A percentile compares a stretch with the other conserved stretches of the same genome.
Conservation (phyloP, 768 basidiomycete genomes). For the Mycena maculata region DNA sequence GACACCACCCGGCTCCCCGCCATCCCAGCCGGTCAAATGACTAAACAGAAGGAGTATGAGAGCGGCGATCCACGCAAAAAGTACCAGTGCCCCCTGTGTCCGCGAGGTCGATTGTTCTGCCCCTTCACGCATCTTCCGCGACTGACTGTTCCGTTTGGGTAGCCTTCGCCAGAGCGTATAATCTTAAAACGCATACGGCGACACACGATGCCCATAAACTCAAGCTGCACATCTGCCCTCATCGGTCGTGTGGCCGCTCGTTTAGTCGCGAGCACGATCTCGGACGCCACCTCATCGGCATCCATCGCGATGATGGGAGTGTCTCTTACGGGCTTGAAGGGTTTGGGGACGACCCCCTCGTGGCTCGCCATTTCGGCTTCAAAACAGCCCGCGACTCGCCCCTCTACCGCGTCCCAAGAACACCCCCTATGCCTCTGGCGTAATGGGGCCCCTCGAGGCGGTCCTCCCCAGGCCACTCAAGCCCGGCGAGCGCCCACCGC, state of each 20-base stretch:
- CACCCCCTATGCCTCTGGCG: no score
- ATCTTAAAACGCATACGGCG: conserved; percentile 94
- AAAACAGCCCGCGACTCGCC: no score
- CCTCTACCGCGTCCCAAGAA: no score
- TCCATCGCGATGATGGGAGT: conserved; percentile 76
- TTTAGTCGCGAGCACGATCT: conserved; percentile 96
- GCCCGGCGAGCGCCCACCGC: no score
- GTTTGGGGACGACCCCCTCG: no score
- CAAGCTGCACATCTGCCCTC: conserved; percentile 91
- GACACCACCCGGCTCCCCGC: conserved; percentile 63
- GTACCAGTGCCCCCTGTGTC: conserved; percentile 81
- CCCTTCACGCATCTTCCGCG: conserved; percentile 10
- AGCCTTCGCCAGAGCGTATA: conserved; percentile 95
- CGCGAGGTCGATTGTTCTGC: conserved; percentile 64
- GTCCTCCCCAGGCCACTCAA: no score
- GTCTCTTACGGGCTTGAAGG: no score
- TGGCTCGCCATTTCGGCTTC: no score
- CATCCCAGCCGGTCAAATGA: conserved; percentile 56
- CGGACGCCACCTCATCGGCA: conserved; percentile 88
- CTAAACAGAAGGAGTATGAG: conserved; percentile 60
- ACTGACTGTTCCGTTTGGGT: conserved; percentile 29
- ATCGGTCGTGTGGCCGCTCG: conserved; percentile 86
- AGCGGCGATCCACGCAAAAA: conserved; percentile 77
- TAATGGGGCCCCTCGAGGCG: no score
- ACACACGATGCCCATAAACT: conserved; percentile 93